phyloP scores from a whole-genome alignment of 2,329 filamentous ascomycete species.

The Aspergillus sp. region DNA sequence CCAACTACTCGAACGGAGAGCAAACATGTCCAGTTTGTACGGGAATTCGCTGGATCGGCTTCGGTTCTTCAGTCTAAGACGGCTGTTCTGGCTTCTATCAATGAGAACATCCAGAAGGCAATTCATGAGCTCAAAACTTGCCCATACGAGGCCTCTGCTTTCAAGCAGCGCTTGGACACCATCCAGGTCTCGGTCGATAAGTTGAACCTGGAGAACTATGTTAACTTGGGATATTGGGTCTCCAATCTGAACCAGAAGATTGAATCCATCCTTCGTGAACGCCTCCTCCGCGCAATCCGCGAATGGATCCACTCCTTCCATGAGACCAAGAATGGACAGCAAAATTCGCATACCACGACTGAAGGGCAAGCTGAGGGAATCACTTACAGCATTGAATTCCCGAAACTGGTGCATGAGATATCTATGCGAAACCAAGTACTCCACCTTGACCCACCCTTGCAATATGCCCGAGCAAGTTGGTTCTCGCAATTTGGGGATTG shows the following conservation, averaged over 20 bases:
- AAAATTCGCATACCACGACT: conserved; percentile 20
- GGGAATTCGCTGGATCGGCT: conserved; percentile 84
- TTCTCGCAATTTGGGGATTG: conserved; percentile 88
- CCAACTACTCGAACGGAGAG: conserved; percentile 68
- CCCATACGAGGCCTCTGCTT: conserved; percentile 74
- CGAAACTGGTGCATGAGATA: conserved; percentile 75
- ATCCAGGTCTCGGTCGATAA: conserved; percentile 95
- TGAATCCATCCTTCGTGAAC: conserved; percentile 72
- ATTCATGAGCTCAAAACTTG: conserved; percentile 81
- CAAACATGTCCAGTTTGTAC: conserved; percentile 94
- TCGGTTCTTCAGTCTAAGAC: conserved; percentile 88
- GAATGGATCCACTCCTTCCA: conserved; percentile 87
- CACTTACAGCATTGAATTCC: conserved; percentile 40
- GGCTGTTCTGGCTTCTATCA: conserved; percentile 70
- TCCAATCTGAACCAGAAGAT: conserved; percentile 81
- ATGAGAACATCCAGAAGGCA: conserved; percentile 77
- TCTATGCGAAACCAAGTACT: conserved; percentile 98
- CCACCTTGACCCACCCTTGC: conserved; percentile 88
- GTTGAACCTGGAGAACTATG: conserved; percentile 92
- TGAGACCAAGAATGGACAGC: conserved; percentile 43
- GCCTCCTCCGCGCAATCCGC: conserved; percentile 78
- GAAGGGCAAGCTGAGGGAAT: conserved; percentile 27
- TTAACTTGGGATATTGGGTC: conserved; percentile 90
- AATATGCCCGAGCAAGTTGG: conserved; percentile 91
- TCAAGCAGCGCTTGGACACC: conserved; percentile 74